A percentile compares a stretch with the other conserved stretches of the same genome.
These are phyloP conservation scores for Fragaria vesca DNA, from an alignment of 306 rosid genomes.

Conservation along the genomic window DNA sequence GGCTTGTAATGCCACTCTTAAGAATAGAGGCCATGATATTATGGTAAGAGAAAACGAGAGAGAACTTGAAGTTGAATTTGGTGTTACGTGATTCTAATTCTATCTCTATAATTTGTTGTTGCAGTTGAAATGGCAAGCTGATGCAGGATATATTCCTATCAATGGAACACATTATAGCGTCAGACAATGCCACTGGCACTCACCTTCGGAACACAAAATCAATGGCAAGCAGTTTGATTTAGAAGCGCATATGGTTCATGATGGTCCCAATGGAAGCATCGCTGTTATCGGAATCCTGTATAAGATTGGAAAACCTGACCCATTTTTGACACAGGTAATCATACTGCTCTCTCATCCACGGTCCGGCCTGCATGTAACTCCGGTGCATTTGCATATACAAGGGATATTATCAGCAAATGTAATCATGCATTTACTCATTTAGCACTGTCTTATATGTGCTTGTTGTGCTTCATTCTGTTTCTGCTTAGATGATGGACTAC, in stretches of 20 bases:
- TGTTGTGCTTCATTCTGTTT: background rate
- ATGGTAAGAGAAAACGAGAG: slow-evolving; percentile 35
- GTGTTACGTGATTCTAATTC: background rate
- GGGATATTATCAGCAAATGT: background rate
- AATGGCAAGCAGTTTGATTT: slow-evolving; percentile 52
- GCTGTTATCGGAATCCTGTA: slow-evolving; percentile 64
- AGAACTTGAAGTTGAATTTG: background rate
- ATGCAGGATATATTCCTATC: slow-evolving; percentile 44
- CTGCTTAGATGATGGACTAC: slow-evolving; percentile 32
- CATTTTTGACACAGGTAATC: slow-evolving; percentile 51
- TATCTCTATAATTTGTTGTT: slow-evolving; percentile 1
- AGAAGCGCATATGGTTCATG: slow-evolving; percentile 70
- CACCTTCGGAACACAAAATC: slow-evolving; percentile 74
- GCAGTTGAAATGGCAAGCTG: slow-evolving; percentile 47
- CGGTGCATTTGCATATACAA: background rate
- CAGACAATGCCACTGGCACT: slow-evolving; percentile 75
- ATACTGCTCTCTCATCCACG: background rate
- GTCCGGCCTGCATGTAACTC: no score
- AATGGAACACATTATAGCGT: slow-evolving; percentile 52
- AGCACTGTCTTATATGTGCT: no score
- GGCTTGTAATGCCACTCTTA: slow-evolving; percentile 58
- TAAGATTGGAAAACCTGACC: slow-evolving; percentile 46
- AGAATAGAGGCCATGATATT: slow-evolving; percentile 72
- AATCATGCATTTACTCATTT: background rate
- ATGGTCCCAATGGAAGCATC: slow-evolving; percentile 37